These are phyloP conservation scores for Centrapalus pauciflorus DNA, from an alignment of 129 eudicot species.

Conservation along the genomic window DNA sequence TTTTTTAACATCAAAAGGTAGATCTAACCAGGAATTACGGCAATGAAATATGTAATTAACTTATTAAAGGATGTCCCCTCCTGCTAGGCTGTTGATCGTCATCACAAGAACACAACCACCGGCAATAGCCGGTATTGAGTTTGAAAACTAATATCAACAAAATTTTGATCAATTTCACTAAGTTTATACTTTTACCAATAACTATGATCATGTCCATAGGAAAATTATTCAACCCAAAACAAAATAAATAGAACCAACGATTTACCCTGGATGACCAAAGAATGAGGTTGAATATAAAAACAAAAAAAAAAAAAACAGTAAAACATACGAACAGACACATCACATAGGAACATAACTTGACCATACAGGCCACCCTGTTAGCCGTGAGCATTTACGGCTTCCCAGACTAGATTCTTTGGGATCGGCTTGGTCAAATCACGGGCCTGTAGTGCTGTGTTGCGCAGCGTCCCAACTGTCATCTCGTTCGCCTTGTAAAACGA, in stretches of 20 bases:
- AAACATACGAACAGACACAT: conserved; percentile 13
- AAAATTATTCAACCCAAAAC: conserved; percentile 9
- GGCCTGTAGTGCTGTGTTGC: conserved; percentile 53
- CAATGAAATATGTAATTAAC: too few species aligned
- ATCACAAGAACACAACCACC: too few species aligned
- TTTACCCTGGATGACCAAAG: conserved; percentile 1
- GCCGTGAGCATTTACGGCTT: conserved; percentile 60
- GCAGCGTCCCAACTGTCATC: conserved; percentile 41
- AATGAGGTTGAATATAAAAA: conserved; percentile 4
- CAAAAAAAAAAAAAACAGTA: neutral
- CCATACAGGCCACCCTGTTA: neutral
- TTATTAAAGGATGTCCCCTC: too few species aligned
- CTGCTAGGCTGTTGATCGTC: too few species aligned
- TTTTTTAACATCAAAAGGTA: too few species aligned
- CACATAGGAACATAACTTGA: neutral
- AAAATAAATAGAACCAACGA: conserved; percentile 6
- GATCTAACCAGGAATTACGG: too few species aligned
- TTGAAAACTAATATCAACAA: neutral
- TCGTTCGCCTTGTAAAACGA: conserved; percentile 60
- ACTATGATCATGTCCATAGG: neutral
- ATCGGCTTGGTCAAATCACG: conserved; percentile 49
- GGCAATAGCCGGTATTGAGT: too few species aligned
- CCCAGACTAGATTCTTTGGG: conserved; percentile 69
- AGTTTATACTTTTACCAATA: neutral
- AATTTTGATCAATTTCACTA: conserved; percentile 7